Base-by-base conservation (phyloP, 306 rosid genomes). In the Prunus salicina region DNA sequence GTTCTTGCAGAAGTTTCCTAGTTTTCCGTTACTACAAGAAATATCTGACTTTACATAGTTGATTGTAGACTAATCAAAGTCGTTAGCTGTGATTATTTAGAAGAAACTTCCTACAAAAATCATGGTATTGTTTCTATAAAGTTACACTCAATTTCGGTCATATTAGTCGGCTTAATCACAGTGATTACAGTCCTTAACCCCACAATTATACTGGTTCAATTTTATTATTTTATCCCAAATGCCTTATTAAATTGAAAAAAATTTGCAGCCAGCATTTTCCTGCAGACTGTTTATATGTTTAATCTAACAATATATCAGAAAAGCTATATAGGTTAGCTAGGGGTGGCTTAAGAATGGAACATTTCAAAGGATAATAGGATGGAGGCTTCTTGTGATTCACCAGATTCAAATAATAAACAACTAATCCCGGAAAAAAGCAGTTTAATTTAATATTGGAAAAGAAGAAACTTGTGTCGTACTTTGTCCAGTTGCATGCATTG, bases 301-400 rank as follows among this genome's bases (percentile, higher is more conserved):
- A 64, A 50, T 49, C 53, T 75, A 16, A 14, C 41, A 32, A 14
- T 55, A 55, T n/a, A 67, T 22, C 45, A 22, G 16, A 47, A 30
- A 74, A 77, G 27, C 13, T 53, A 41, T 49, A 38, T 15, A 62
- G 49, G 38, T 20, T 34, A 34, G 71, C 52, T 78, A 49, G 67
- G 67, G 67, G 75, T 71, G 84, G 84, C 85, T 75, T 25, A 71
- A 79, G 13, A 74, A 78, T 57, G 90, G 92, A 88, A 83, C 87
- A 89, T 82, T 89, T 90, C 71, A 24, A 70, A 75, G 86, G 90
- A 93, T 78, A 87, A 83, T 87, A 84, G 89, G 90, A 89, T 90
- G 85, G 88, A 85, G 86, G 70, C 74, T 83, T 80, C 90, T 79
- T 83, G 68, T 70, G 84, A 79, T 80, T 71, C 50, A 49, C 9